phyloP scores from a whole-genome alignment of 805 yeast species.

The Wickerhamiella galacta region DNA sequence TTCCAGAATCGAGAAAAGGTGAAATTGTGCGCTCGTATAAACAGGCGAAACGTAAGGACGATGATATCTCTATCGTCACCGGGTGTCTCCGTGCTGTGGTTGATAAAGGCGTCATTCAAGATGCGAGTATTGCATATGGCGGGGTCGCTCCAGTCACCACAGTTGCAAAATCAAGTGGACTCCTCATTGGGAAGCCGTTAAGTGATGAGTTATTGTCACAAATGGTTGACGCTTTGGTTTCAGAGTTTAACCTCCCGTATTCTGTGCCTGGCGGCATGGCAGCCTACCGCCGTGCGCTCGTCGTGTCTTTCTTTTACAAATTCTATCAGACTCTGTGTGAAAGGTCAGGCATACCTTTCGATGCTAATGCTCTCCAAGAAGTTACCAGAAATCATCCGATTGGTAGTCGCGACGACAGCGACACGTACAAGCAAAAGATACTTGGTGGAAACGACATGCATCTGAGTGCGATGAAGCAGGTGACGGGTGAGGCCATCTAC shows the following conservation, averaged over 20 bases:
- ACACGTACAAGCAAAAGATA: slow-evolving; percentile 24
- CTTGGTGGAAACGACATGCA: slow-evolving; percentile 30
- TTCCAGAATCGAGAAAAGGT: slow-evolving; percentile 25
- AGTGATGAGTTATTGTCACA: slow-evolving; percentile 2
- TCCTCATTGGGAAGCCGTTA: slow-evolving; percentile 14
- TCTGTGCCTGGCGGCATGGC: slow-evolving; percentile 38
- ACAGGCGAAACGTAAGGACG: slow-evolving; percentile 34
- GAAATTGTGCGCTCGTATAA: slow-evolving; percentile 28
- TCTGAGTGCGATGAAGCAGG: slow-evolving; percentile 31
- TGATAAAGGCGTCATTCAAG: slow-evolving; percentile 8
- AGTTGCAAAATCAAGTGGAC: slow-evolving; percentile 24
- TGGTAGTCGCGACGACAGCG: slow-evolving; percentile 27
- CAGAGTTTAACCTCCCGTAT: slow-evolving; percentile 26
- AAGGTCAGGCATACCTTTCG: slow-evolving; percentile 6
- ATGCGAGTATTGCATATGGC: slow-evolving; percentile 28
- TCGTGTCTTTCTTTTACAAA: slow-evolving; percentile 31
- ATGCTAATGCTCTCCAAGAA: slow-evolving; percentile 20
- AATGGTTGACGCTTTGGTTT: slow-evolving; percentile 16
- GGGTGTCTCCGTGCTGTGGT: slow-evolving; percentile 23
- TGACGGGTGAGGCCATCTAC: slow-evolving; percentile 32
- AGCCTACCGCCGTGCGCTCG: slow-evolving; percentile 28
- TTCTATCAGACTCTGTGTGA: slow-evolving; percentile 24
- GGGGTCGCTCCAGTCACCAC: slow-evolving; percentile 35
- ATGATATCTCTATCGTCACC: slow-evolving; percentile 34
- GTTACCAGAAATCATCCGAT: slow-evolving; percentile 23